Conservation (phyloP, 2,329 filamentous ascomycete genomes). For the Rhinocladiella mackenziei region DNA sequence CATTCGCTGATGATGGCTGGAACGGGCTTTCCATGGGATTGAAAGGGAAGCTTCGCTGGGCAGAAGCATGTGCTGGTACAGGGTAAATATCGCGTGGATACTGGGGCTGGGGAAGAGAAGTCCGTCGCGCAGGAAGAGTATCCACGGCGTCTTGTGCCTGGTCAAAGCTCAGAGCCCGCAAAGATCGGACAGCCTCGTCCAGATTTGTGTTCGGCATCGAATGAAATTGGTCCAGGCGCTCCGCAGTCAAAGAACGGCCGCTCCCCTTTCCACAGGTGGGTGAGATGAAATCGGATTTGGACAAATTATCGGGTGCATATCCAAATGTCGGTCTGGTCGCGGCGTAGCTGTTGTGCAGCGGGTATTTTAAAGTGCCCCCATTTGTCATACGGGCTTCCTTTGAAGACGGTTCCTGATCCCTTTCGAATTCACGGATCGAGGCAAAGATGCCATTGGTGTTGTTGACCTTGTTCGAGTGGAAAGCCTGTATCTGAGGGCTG, state of each 20-base stretch:
- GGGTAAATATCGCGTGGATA: constrained; percentile 7
- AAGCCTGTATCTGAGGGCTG: constrained; percentile 10
- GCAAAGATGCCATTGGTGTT: constrained; percentile 10
- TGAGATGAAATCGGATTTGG: constrained; percentile 1
- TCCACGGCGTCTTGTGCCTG: constrained; percentile 8
- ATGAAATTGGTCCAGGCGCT: constrained; percentile 7
- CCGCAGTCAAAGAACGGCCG: background rate
- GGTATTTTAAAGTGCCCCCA: background rate
- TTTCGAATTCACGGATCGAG: constrained; percentile 3
- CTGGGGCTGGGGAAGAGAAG: constrained; percentile 6
- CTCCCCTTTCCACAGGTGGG: constrained; percentile 1
- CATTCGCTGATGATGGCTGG: constrained; percentile 30
- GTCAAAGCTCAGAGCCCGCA: constrained; percentile 12
- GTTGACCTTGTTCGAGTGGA: constrained; percentile 9
- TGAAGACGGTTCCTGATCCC: constrained; percentile 1
- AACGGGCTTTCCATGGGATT: constrained; percentile 32
- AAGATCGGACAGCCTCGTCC: constrained; percentile 10
- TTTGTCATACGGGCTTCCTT: background rate
- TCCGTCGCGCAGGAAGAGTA: constrained; percentile 7
- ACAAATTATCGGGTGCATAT: background rate
- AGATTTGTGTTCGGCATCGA: constrained; percentile 2
- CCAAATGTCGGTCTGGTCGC: background rate
- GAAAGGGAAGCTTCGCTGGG: constrained; percentile 27
- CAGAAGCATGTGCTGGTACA: constrained; percentile 1
- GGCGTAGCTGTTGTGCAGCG: constrained; percentile 2